Conservation (phyloP, 306 rosid species). For the Cicer cuneatum region DNA sequence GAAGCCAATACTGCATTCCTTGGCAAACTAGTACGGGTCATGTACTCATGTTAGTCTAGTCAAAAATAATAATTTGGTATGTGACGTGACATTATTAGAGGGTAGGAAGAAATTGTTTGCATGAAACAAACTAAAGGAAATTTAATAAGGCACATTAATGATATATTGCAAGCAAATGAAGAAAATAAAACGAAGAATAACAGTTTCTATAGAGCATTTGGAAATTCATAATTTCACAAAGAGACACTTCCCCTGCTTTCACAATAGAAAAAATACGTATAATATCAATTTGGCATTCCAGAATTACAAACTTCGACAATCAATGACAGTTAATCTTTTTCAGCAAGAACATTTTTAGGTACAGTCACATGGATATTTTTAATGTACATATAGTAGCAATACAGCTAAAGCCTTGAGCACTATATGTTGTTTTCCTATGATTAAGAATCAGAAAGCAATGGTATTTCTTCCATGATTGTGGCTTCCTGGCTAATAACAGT, state of each 20-base stretch:
- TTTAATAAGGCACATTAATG: background rate
- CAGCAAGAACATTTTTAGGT: conserved; percentile 3
- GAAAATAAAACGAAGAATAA: background rate
- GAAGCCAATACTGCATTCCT: too few species aligned
- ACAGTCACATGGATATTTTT: conserved; percentile 1
- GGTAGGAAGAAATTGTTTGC: too few species aligned
- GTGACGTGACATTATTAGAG: too few species aligned
- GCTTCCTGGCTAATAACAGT: conserved; percentile 36
- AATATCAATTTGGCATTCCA: conserved; percentile 17
- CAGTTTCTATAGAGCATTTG: background rate
- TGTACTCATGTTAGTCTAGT: too few species aligned
- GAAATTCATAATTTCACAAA: background rate
- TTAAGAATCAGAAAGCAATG: conserved; percentile 56
- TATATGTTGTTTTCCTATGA: background rate
- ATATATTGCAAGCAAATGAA: background rate
- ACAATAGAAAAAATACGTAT: conserved; percentile 1
- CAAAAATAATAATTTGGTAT: too few species aligned
- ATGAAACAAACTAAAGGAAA: too few species aligned
- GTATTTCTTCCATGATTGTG: conserved; percentile 24
- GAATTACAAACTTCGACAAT: background rate
- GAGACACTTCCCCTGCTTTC: background rate
- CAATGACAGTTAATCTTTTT: background rate
- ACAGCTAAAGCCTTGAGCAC: conserved; percentile 1
- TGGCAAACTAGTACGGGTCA: too few species aligned
- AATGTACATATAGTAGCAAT: conserved; percentile 19